Evolutionary conservation across 352 stramenopile species (phyloP).

Genomic region (Phytophthora lateralis): DNA sequence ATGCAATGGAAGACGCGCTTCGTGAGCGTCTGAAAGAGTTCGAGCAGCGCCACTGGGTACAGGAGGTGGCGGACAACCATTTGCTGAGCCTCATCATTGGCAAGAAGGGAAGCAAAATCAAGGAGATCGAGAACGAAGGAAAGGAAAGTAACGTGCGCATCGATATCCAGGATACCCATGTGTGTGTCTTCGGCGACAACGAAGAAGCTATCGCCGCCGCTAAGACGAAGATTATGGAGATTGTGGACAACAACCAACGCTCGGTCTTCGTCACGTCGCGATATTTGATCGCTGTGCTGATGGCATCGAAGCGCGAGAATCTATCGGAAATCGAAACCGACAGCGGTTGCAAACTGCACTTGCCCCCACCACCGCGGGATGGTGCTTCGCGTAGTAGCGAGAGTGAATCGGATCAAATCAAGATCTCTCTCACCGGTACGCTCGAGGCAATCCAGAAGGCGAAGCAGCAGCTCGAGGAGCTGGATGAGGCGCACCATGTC

Average conservation of each 20-base stretch:
- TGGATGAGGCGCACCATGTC: conserved; percentile 70
- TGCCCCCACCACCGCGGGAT: conserved; percentile 42
- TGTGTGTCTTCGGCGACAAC: conserved; percentile 72
- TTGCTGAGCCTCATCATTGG: conserved; percentile 81
- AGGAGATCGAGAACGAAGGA: conserved; percentile 66
- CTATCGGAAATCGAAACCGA: conserved; percentile 66
- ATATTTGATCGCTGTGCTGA: conserved; percentile 64
- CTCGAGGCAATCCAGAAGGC: conserved; percentile 63
- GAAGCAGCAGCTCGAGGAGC: conserved; percentile 59
- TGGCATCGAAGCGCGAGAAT: conserved; percentile 80
- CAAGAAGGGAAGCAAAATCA: conserved; percentile 83
- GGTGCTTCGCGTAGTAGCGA: conserved; percentile 27
- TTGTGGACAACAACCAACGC: conserved; percentile 77
- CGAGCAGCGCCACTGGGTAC: conserved; percentile 60
- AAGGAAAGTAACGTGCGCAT: conserved; percentile 57
- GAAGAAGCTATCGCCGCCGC: conserved; percentile 51
- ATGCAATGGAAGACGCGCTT: conserved; percentile 65
- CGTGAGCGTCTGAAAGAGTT: conserved; percentile 62
- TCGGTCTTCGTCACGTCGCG: conserved; percentile 68
- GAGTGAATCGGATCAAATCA: conserved; percentile 51
- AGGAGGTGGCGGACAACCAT: conserved; percentile 61
- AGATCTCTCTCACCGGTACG: conserved; percentile 69
- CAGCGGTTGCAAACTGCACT: conserved; percentile 63
- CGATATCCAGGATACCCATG: conserved; percentile 67
- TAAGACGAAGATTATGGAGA: conserved; percentile 59